Evolutionary conservation across 2,329 filamentous ascomycete genomes (phyloP).

Genomic region (Colletotrichum brevisporum): DNA sequence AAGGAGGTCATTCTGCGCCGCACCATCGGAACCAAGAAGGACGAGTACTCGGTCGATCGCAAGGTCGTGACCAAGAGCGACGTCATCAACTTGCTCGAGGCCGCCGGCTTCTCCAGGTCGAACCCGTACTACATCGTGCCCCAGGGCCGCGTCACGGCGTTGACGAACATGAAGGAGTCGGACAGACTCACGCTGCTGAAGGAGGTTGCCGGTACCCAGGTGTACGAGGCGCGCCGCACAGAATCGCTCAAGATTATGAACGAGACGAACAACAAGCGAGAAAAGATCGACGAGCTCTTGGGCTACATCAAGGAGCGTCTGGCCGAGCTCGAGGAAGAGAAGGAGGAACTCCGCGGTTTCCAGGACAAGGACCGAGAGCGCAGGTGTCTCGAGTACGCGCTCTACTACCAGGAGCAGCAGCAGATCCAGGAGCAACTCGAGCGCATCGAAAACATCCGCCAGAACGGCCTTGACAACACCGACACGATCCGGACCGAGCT

Average conservation of each 20-base stretch:
- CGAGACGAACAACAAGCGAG: constrained; percentile 94
- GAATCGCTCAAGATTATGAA: constrained; percentile 98
- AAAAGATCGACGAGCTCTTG: constrained; percentile 93
- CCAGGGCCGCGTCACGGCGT: constrained; percentile 92
- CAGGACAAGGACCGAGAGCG: constrained; percentile 96
- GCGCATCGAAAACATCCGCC: constrained; percentile 84
- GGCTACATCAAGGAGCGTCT: constrained; percentile 93
- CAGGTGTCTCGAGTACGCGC: constrained; percentile 93
- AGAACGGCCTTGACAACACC: constrained; percentile 86
- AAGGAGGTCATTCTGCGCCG: constrained; percentile 91
- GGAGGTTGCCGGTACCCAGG: constrained; percentile 97
- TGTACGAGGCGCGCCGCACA: constrained; percentile 91
- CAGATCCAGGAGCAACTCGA: constrained; percentile 84
- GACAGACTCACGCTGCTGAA: constrained; percentile 92
- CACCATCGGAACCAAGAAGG: constrained; percentile 97
- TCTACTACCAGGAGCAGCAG: constrained; percentile 90
- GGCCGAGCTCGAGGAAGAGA: constrained; percentile 93
- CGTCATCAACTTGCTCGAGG: constrained; percentile 95
- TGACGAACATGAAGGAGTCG: constrained; percentile 99
- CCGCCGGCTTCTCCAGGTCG: constrained; percentile 94
- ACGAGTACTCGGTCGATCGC: constrained; percentile 97
- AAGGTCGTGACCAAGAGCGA: constrained; percentile 96
- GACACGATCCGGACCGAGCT: constrained; percentile 86
- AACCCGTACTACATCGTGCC: constrained; percentile 99
- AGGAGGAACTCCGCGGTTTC: constrained; percentile 93